These are phyloP conservation scores for Phytophthora macrochlamydospora DNA, from an alignment of 352 stramenopile species.

Conservation along the genomic window DNA sequence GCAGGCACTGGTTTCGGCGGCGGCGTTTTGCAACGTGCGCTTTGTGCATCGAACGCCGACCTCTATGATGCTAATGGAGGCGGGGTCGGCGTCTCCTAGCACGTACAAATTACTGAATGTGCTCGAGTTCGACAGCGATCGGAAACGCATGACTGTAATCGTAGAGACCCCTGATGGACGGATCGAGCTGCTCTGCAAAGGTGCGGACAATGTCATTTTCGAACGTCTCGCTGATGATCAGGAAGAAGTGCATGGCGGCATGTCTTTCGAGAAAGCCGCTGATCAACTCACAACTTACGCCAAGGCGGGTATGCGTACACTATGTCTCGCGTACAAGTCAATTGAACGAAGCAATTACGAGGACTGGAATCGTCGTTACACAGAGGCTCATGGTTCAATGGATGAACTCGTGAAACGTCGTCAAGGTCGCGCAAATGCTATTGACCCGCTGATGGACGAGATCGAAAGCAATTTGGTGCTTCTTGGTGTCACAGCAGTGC, in stretches of 20 bases:
- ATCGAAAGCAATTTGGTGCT: slow-evolving; percentile 82
- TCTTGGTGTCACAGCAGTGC: slow-evolving; percentile 91
- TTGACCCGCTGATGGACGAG: slow-evolving; percentile 81
- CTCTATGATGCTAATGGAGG: slow-evolving; percentile 60
- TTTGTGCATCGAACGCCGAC: slow-evolving; percentile 78
- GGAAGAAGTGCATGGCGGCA: slow-evolving; percentile 17
- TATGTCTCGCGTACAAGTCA: slow-evolving; percentile 72
- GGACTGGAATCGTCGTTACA: slow-evolving; percentile 63
- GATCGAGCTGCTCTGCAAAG: slow-evolving; percentile 79
- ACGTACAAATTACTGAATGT: slow-evolving; percentile 93
- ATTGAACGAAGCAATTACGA: slow-evolving; percentile 58
- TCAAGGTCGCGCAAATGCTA: slow-evolving; percentile 65
- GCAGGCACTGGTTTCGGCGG: slow-evolving; percentile 76
- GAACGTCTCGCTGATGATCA: slow-evolving; percentile 58
- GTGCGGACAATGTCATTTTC: slow-evolving; percentile 83
- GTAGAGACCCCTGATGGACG: slow-evolving; percentile 72
- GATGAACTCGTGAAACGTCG: slow-evolving; percentile 77
- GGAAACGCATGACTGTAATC: slow-evolving; percentile 98
- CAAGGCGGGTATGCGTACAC: slow-evolving; percentile 76
- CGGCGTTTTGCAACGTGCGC: slow-evolving; percentile 76
- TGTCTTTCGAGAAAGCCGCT: slow-evolving; percentile 29
- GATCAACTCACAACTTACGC: slow-evolving; percentile 72
- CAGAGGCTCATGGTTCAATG: slow-evolving; percentile 60
- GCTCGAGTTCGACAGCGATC: slow-evolving; percentile 97
- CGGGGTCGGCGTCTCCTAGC: slow-evolving; percentile 32